Base-by-base conservation (phyloP, 208 protist genomes). In the Trypanosoma congolense region DNA sequence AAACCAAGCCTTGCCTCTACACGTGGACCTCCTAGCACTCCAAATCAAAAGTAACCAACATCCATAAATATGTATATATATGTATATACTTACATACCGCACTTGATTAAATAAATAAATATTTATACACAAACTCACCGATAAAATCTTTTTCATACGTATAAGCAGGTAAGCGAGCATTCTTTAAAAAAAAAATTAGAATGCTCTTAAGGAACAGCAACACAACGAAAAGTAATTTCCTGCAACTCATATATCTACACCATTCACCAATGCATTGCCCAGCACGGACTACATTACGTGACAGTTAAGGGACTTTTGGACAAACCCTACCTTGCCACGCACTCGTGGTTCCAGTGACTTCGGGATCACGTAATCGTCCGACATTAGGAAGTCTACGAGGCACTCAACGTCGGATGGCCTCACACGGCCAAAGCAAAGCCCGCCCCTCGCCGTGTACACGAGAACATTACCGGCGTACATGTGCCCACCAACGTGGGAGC, bases 391-490 rank as follows among this genome's bases (percentile, higher is more conserved):
- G 35, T 78, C 59, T 21, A 90, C 73, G 46, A 92, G 49, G 9
- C 58, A 31, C 24, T 76, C 63, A 12, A 96, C 75, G 60, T 93
- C 77, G 26, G 70, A 65, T 10, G 87, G 87, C 51, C 65, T 91
- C 65, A 96, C 87, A 44, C 83, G 83, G 24, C 87, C 90, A 68
- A 91, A 93, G 71, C 85, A 87, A 28, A 93, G 81, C 16, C 83
- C 80, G 43, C 85, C 87, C 56, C 74, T 55, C 16, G 73, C 76
- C 63, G 70, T 86, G 77, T 96, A 96, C 21, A 94, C 61, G 22
- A 96, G 51, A 12, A 94, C 90, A 53, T 96, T 96, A 18, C 90
- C 90, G 18, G 90, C 90, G 65, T 93, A 94, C 25, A 89, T 76
- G 65, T 96, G 90, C 0, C 90, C 90, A 44, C 90, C 87, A 31